Evolutionary conservation across 257 asterid genomes (phyloP).

Genomic region (Nicotiana knightiana): DNA sequence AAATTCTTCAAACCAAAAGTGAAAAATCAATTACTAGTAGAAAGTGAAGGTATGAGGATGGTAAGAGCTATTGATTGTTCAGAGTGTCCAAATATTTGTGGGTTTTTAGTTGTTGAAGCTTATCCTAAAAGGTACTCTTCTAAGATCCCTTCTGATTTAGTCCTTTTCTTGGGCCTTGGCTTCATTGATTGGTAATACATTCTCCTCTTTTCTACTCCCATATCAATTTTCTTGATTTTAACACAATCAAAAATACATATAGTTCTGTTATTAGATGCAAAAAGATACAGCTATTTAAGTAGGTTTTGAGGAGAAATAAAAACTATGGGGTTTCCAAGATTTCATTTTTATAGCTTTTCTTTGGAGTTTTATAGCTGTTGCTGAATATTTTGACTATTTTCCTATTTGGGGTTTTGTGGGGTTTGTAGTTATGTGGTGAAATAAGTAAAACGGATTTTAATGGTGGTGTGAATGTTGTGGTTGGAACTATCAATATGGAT

Average conservation of each 20-base stretch:
- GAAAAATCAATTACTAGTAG: background rate
- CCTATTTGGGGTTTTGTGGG: background rate
- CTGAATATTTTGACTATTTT: background rate
- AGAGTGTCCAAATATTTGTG: conserved; percentile 28
- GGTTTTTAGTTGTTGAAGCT: conserved; percentile 85
- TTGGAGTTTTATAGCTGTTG: background rate
- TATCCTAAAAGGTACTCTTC: conserved; percentile 96
- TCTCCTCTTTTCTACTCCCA: background rate
- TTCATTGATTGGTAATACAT: conserved; percentile 86
- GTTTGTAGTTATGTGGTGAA: conserved; percentile 24
- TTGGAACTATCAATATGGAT: conserved; percentile 21
- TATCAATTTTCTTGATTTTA: too few relatives aligned
- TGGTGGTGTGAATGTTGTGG: conserved; percentile 27
- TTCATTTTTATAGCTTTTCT: background rate
- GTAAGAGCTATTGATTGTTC: conserved; percentile 57
- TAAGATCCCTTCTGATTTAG: conserved; percentile 98
- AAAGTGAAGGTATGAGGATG: conserved; percentile 33
- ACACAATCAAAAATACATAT: conserved; percentile 5
- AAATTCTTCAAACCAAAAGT: background rate
- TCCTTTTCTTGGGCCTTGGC: conserved; percentile 92
- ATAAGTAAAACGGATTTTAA: conserved; percentile 18
- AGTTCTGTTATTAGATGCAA: background rate
- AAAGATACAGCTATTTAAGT: background rate
- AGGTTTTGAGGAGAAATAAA: background rate
- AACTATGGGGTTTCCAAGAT: background rate